Evolutionary conservation across 768 basidiomycete genomes (phyloP), one percentile per base, ranked within the genome.

Genomic region (Leccinellum rugosiceps): DNA sequence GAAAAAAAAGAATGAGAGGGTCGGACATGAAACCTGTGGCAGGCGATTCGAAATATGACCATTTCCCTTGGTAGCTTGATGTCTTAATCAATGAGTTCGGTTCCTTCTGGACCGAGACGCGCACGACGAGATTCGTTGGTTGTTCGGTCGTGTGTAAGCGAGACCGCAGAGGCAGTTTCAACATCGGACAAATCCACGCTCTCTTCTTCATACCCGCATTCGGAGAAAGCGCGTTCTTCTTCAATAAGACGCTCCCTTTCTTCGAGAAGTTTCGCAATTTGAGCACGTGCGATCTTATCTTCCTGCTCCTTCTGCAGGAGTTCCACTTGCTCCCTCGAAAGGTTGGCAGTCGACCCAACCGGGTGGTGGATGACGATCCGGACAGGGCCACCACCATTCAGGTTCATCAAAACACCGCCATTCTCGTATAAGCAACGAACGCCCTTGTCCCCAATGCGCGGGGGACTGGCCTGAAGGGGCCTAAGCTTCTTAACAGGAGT

Each of bases 401-500:
- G 50, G 8, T 61, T 61, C 11, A 52, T 56, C 10, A 66, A 59
- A 2, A 62, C 58, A 0, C 61, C 62, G 0, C 50, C 58, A 6
- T 62, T 55, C 6, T 63, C 54, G 32, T 65, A 68, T 19, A 65
- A 32, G 44, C 63, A 65, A 1, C 65, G 58, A n/a, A 72, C 13
- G 2, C 65, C 70, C 15, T 61, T 65, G 57, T 68, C 68, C 1
- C 72, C 72, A 8, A 72, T 65, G n/a, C 67, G 68, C 5, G 51
- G 35, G 5, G 72, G 71, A 34, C 67, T 70, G n/a, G 43, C 63
- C 30, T 65, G 65, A 32, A 73, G 69, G 1, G 68, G 70, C 35
- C 23, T 64, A 14, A 56, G 47, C 31, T 58, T 69, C 63, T 73
- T 73, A 17, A 68, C 44, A 1, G 72, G 71, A 0, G 72, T 74